Conservation (phyloP, 495 filamentous ascomycete species). For the Ascodesmis nigricans region DNA sequence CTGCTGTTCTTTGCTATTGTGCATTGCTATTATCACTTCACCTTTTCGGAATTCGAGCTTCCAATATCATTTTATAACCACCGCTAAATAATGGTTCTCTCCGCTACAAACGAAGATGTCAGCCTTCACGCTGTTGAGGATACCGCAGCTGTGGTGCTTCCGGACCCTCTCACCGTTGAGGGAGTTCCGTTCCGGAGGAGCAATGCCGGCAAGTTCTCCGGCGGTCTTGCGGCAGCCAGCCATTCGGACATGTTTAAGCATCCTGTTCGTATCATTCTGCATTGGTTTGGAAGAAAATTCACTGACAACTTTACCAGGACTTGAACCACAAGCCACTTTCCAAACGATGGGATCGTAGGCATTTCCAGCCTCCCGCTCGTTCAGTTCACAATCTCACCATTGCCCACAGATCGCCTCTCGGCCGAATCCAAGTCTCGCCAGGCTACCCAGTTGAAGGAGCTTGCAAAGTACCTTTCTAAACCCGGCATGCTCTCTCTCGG, state of each 20-base stretch:
- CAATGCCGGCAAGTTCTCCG: constrained; percentile 42
- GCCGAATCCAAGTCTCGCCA: constrained; percentile 33
- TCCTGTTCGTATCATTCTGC: constrained; percentile 22
- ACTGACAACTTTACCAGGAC: constrained; percentile 6
- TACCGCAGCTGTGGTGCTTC: constrained; percentile 20
- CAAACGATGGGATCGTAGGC: constrained; percentile 57
- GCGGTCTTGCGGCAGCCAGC: constrained; percentile 52
- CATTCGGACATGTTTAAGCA: constrained; percentile 73
- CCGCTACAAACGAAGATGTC: constrained; percentile 3
- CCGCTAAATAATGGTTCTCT: neutral
- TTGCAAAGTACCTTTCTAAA: constrained; percentile 40
- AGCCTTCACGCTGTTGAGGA: constrained; percentile 13
- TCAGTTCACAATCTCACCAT: constrained; percentile 5
- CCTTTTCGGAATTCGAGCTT: too few relatives aligned
- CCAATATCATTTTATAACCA: too few relatives aligned
- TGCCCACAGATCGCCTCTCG: constrained; percentile 30
- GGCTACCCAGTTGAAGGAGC: constrained; percentile 51
- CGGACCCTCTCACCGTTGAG: constrained; percentile 46
- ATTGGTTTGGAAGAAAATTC: neutral
- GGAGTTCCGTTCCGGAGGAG: constrained; percentile 45
- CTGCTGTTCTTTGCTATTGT: too few relatives aligned
- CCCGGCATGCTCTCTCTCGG: constrained; percentile 55
- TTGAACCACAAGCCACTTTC: constrained; percentile 39
- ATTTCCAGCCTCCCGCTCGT: constrained; percentile 3
- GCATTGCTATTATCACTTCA: too few relatives aligned